Evolutionary conservation across 768 basidiomycete genomes (phyloP).

Genomic region (Lepiota subincarnata): DNA sequence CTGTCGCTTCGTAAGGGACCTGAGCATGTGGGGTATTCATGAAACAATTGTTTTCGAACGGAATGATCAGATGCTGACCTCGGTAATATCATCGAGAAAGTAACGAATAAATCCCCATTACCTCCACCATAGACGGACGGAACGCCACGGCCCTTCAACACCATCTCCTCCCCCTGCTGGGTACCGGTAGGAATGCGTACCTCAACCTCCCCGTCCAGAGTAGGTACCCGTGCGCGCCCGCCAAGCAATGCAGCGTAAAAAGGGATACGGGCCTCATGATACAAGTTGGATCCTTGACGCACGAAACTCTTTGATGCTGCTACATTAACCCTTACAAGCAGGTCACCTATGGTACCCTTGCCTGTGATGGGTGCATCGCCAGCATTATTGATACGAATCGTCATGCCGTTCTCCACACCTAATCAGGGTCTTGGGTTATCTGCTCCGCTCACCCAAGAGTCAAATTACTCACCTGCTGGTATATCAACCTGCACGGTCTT

Average conservation of each 20-base stretch:
- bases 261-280: conserved; percentile 87
- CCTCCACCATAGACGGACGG: conserved; percentile 52
- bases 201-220: conserved; percentile 93
- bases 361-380: conserved; percentile 85
- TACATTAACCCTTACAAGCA: conserved; percentile 84
- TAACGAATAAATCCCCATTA: conserved; percentile 84
- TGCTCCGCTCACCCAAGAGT: conserved; percentile 6
- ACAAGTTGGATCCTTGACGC: conserved; percentile 87
- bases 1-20: conserved; percentile 80
- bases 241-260: conserved; percentile 91
- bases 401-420: conserved; percentile 97
- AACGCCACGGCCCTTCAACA: conserved; percentile 84
- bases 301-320: conserved; percentile 79
- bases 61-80: conserved; percentile 50
- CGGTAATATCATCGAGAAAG: conserved; percentile 84
- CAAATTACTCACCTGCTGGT: conserved; percentile 64
- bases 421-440: conserved; percentile 10
- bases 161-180: conserved; percentile 97
- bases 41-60: conserved; percentile 1
- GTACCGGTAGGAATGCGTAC: conserved; percentile 90
- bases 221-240: conserved; percentile 87
- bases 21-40: conserved; percentile 26
- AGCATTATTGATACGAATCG: conserved; percentile 70
- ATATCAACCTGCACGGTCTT: conserved; percentile 79
- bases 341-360: conserved; percentile 76